Conservation (phyloP, 768 basidiomycete species). For the Podaxis mareebaensis region DNA sequence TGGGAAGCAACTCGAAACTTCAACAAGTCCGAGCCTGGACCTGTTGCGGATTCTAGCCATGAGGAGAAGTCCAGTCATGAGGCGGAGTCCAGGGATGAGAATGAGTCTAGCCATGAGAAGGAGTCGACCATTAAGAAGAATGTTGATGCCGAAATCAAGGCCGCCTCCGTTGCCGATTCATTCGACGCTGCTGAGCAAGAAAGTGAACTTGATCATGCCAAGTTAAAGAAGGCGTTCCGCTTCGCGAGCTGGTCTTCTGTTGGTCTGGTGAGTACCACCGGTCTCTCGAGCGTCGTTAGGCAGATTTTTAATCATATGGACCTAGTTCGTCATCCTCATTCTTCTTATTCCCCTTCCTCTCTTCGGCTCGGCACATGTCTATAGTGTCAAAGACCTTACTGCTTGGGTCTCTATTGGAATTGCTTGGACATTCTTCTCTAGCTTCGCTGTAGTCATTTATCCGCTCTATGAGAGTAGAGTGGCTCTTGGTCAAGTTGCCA, state of each 20-base stretch:
- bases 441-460: slow-evolving; percentile 76
- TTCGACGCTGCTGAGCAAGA: slow-evolving; percentile 41
- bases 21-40: slow-evolving; percentile 42
- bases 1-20: slow-evolving; percentile 80
- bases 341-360: slow-evolving; percentile 82
- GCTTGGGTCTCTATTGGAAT: slow-evolving; percentile 85
- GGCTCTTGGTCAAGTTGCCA: slow-evolving; percentile 58
- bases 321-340: slow-evolving; percentile 61
- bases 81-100: too few species aligned
- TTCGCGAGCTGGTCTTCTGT: slow-evolving; percentile 81
- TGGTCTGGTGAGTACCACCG: slow-evolving; percentile 47
- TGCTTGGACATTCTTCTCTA: slow-evolving; percentile 80
- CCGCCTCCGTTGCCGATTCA: slow-evolving; percentile 35
- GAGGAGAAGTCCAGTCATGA: background rate
- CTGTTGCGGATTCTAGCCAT: slow-evolving; percentile 22
- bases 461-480: slow-evolving; percentile 83
- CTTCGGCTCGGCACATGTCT: slow-evolving; percentile 81
- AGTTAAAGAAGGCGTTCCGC: slow-evolving; percentile 70
- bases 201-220: slow-evolving; percentile 63
- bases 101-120: slow-evolving; percentile 8
- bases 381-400: slow-evolving; percentile 59
- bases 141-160: slow-evolving; percentile 23
- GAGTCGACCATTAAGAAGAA: slow-evolving; percentile 42
- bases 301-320: slow-evolving; percentile 2
- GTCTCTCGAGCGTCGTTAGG: slow-evolving; percentile 7